These are phyloP conservation scores for Ogataea glucozyma DNA, from an alignment of 805 yeast species.

Conservation along the genomic window DNA sequence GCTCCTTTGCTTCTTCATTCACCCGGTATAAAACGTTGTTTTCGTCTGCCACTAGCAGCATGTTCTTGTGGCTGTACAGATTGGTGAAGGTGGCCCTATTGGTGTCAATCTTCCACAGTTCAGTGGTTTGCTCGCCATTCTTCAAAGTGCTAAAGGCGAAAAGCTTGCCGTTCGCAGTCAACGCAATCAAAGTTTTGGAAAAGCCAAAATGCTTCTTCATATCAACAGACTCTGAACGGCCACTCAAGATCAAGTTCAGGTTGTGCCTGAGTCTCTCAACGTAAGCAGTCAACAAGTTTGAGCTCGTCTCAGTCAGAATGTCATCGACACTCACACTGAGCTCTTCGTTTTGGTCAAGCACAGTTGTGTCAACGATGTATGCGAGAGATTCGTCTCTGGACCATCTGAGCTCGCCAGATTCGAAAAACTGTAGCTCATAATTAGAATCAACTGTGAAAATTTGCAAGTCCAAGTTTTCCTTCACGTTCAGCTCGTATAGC, in stretches of 20 bases:
- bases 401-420: constrained; percentile 39
- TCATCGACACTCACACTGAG: constrained; percentile 31
- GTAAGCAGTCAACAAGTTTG: constrained; percentile 34
- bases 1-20: background rate
- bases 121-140: constrained; percentile 5
- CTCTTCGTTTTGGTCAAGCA: constrained; percentile 31
- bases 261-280: constrained; percentile 36
- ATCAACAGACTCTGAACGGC: constrained; percentile 19
- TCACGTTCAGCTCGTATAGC: constrained; percentile 12
- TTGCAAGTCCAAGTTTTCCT: constrained; percentile 12
- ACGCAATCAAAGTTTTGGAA: constrained; percentile 42
- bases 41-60: constrained; percentile 9
- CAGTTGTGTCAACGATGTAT: constrained; percentile 36
- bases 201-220: constrained; percentile 44
- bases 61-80: constrained; percentile 12
- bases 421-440: constrained; percentile 18
- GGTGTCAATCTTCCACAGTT: constrained; percentile 40
- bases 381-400: constrained; percentile 44
- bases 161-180: constrained; percentile 43
- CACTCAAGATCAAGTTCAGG: constrained; percentile 17
- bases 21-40: constrained; percentile 13
- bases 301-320: constrained; percentile 32
- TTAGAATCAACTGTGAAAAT: constrained; percentile 17
- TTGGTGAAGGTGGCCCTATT: constrained; percentile 5
- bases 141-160: constrained; percentile 46